Conservation (phyloP, 352 stramenopile species). For the Peronospora destructor region DNA sequence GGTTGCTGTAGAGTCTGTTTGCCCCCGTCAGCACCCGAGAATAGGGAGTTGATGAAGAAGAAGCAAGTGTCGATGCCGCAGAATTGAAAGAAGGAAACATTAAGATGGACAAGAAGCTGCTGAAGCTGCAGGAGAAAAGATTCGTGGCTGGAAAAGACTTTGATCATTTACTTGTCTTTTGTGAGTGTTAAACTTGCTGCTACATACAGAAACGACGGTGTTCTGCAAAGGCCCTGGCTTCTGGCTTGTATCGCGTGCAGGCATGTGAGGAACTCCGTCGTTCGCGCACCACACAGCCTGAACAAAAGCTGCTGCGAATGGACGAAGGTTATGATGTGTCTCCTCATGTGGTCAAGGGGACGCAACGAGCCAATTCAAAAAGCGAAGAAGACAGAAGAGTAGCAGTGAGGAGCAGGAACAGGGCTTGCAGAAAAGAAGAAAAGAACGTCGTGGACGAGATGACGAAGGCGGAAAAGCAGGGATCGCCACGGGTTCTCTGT, state of each 20-base stretch:
- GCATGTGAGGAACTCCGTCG: slow-evolving; percentile 32
- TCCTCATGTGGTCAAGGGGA: slow-evolving; percentile 6
- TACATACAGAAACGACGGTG: slow-evolving; percentile 43
- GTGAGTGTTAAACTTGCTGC: not conserved
- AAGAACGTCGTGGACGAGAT: too few relatives aligned
- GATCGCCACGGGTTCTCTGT: too few relatives aligned
- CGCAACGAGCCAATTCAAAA: slow-evolving; percentile 5
- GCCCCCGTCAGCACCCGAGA: not conserved
- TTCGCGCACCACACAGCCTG: slow-evolving; percentile 12
- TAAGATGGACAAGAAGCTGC: not conserved
- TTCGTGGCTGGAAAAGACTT: too few relatives aligned
- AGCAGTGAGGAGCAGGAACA: not conserved
- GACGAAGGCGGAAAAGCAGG: too few relatives aligned
- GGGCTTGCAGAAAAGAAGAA: too few relatives aligned
- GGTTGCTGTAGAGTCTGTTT: not conserved
- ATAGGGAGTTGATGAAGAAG: not conserved
- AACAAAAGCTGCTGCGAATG: slow-evolving; percentile 26
- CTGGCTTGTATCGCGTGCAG: slow-evolving; percentile 41
- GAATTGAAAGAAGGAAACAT: not conserved
- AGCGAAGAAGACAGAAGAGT: slow-evolving; percentile 3
- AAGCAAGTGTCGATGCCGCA: not conserved
- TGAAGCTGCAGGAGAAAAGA: not conserved
- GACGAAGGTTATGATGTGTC: slow-evolving; percentile 13
- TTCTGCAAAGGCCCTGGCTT: slow-evolving; percentile 48
- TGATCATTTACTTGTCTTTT: too few relatives aligned